A percentile compares a stretch with the other conserved stretches of the same genome.
Conservation (phyloP, 768 basidiomycete genomes). For the Mycena olivaceomarginata region DNA sequence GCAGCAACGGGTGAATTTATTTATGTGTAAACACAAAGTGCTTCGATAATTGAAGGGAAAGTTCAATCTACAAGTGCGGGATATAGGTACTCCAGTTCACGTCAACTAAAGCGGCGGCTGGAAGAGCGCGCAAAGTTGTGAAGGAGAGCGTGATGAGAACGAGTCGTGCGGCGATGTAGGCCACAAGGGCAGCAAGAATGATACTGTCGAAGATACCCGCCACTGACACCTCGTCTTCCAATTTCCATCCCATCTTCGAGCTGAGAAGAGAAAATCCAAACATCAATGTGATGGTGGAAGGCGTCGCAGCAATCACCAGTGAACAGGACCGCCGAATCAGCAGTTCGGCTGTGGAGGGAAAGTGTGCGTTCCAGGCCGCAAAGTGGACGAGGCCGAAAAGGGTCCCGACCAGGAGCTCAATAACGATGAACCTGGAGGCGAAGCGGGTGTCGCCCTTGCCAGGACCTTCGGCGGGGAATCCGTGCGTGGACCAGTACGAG, state of each 20-base stretch:
- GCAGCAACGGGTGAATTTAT: too few species aligned
- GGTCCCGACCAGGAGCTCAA: background rate
- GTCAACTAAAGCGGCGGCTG: background rate
- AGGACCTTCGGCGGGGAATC: too few species aligned
- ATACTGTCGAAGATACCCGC: background rate
- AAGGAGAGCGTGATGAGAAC: background rate
- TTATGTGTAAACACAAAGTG: too few species aligned
- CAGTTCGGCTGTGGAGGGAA: background rate
- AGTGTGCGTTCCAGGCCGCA: background rate
- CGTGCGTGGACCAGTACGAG: background rate
- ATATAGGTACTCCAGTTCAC: background rate
- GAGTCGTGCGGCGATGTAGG: background rate
- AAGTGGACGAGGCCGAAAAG: background rate
- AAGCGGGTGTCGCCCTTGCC: background rate
- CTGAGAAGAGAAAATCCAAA: background rate
- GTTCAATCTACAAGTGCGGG: background rate
- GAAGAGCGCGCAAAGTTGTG: background rate
- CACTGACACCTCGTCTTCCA: background rate
- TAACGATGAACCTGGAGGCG: background rate
- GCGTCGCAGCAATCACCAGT: background rate
- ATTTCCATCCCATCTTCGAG: background rate
- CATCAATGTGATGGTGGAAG: background rate
- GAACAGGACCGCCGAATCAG: background rate
- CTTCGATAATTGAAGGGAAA: too few species aligned
- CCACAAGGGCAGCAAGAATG: background rate